Evolutionary conservation across 805 yeast species (phyloP).

Genomic region (Suhomyces pyralidae): DNA sequence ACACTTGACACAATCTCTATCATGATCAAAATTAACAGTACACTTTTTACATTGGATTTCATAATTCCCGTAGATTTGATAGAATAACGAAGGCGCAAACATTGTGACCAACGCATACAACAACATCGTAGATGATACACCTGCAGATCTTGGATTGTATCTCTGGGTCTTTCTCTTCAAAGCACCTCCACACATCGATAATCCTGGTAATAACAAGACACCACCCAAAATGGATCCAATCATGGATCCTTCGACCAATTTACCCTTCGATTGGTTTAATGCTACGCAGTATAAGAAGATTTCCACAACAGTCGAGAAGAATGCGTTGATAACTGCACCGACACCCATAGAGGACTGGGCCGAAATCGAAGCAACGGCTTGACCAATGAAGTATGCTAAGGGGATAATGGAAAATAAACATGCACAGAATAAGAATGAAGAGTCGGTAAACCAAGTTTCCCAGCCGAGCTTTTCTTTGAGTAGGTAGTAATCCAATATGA

Average conservation of each 20-base stretch:
- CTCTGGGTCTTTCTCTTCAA: conserved; percentile 87
- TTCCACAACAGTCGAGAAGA: conserved; percentile 94
- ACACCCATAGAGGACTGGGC: conserved; percentile 99
- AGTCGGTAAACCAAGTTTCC: conserved; percentile 51
- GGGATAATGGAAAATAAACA: conserved; percentile 87
- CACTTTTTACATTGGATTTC: conserved; percentile 70
- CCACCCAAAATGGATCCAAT: conserved; percentile 93
- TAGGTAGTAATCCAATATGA: conserved; percentile 72
- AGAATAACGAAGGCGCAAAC: conserved; percentile 88
- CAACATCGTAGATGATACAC: conserved; percentile 94
- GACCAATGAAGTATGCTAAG: conserved; percentile 94
- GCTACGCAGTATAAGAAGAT: conserved; percentile 92
- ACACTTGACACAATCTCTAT: conserved; percentile 61
- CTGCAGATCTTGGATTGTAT: conserved; percentile 94
- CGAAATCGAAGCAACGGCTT: conserved; percentile 98
- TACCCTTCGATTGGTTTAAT: conserved; percentile 76
- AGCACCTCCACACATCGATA: conserved; percentile 98
- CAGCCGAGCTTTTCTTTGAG: conserved; percentile 44
- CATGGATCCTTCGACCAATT: conserved; percentile 91
- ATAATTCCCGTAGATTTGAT: conserved; percentile 86
- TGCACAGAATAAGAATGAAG: conserved; percentile 64
- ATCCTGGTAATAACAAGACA: conserved; percentile 84
- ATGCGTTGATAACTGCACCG: conserved; percentile 97
- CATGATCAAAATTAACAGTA: conserved; percentile 3
- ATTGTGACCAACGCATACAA: conserved; percentile 86